phyloP scores from a whole-genome alignment of 768 basidiomycete genomes.

The Sporobolomyces phaffii region DNA sequence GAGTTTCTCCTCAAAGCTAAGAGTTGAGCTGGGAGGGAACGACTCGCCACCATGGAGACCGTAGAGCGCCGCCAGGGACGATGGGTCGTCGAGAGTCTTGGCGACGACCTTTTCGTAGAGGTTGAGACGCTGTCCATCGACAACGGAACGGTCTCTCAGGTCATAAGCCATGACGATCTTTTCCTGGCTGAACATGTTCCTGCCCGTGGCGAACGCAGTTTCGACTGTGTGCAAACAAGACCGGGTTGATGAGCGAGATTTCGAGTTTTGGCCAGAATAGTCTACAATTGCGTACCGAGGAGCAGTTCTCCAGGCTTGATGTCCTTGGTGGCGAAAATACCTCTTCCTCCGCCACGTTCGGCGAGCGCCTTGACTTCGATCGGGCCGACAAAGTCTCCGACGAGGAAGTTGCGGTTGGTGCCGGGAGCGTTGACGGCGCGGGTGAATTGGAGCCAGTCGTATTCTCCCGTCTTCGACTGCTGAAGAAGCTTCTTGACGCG shows the following conservation, averaged over 20 bases:
- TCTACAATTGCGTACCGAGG: conserved; percentile 4
- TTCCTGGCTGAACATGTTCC: conserved; percentile 59
- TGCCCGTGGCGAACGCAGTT: conserved; percentile 67
- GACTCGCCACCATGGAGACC: not conserved
- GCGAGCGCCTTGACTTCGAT: not conserved
- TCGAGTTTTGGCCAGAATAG: not conserved
- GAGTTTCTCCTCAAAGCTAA: not conserved
- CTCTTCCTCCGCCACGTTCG: conserved; percentile 9
- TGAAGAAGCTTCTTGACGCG: not conserved
- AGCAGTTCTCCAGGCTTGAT: conserved; percentile 17
- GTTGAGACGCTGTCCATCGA: conserved; percentile 54
- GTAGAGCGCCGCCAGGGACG: not conserved
- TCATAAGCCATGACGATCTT: conserved; percentile 64
- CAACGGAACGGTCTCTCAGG: not conserved
- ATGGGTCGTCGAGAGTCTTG: conserved; percentile 42
- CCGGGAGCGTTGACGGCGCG: no score
- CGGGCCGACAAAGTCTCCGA: conserved; percentile 10
- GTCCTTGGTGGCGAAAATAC: conserved; percentile 22
- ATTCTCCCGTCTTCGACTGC: conserved; percentile 2
- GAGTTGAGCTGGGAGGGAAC: not conserved
- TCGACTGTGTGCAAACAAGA: conserved; percentile 48
- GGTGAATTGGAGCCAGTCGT: not conserved
- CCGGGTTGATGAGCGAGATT: not conserved
- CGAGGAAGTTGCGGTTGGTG: not conserved
- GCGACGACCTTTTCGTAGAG: conserved; percentile 63